phyloP scores from a whole-genome alignment of 495 filamentous ascomycete species.

The Aspergillus conjunctus region DNA sequence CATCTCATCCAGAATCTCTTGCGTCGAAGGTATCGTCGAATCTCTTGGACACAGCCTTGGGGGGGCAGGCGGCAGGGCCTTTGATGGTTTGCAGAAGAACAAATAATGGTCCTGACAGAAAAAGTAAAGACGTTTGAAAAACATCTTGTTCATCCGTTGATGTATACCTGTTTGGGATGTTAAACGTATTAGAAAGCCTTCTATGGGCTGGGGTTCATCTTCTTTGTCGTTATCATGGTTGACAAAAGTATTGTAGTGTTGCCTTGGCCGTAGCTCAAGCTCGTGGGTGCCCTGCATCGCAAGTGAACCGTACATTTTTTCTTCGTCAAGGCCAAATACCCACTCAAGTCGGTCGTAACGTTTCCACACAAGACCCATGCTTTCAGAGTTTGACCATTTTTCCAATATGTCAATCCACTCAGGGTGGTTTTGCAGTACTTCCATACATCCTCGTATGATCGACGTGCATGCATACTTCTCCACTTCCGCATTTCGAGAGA shows the following conservation, averaged over 20 bases:
- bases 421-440: constrained; percentile 57
- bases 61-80: constrained; percentile 65
- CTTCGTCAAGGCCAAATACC: constrained; percentile 69
- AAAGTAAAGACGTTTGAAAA: constrained; percentile 73
- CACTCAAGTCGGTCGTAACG: constrained; percentile 77
- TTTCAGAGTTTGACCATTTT: constrained; percentile 60
- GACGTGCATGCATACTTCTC: constrained; percentile 56
- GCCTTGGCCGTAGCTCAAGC: constrained; percentile 70
- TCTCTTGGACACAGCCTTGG: constrained; percentile 51
- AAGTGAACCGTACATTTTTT: constrained; percentile 74
- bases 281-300: constrained; percentile 76
- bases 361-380: constrained; percentile 75
- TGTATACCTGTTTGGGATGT: constrained; percentile 66
- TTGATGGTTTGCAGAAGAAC: constrained; percentile 67
- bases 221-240: constrained; percentile 41
- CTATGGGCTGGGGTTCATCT: constrained; percentile 65
- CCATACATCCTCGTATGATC: constrained; percentile 60
- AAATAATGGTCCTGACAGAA: constrained; percentile 69
- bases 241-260: constrained; percentile 65
- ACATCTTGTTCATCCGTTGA: constrained; percentile 63
- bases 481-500: constrained; percentile 49
- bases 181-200: constrained; percentile 72
- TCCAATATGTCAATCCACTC: constrained; percentile 67
- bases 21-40: constrained; percentile 55
- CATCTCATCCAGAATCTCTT: constrained; percentile 57